A percentile compares a stretch with the other conserved stretches of the same genome.
Evolutionary conservation across 805 yeast species (phyloP).

Genomic region (Candida tallmaniae): DNA sequence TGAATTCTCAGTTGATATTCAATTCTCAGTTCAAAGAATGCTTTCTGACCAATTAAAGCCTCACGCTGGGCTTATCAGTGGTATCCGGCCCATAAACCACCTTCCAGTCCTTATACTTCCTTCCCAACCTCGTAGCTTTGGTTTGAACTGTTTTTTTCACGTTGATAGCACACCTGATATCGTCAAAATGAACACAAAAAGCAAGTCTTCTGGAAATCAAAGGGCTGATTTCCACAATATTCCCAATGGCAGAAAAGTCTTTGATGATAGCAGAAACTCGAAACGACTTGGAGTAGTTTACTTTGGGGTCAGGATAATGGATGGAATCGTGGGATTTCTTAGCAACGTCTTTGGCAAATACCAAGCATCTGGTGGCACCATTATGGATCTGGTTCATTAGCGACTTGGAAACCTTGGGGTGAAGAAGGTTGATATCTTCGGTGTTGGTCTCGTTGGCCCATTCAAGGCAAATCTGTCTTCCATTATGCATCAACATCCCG

Average conservation of each 20-base stretch:
- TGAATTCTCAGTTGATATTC: no score
- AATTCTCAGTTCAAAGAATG: no score
- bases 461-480: slow-evolving; percentile 40
- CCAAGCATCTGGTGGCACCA: slow-evolving; percentile 55
- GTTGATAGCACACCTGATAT: slow-evolving; percentile 53
- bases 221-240: slow-evolving; percentile 57
- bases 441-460: slow-evolving; percentile 39
- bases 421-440: slow-evolving; percentile 15
- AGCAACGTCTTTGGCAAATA: slow-evolving; percentile 28
- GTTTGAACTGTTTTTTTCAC: slow-evolving; percentile 47
- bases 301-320: slow-evolving; percentile 39
- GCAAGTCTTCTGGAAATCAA: slow-evolving; percentile 63
- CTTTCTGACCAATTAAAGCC: no score
- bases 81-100: slow-evolving; percentile 66
- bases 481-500: slow-evolving; percentile 58
- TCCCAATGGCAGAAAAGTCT: slow-evolving; percentile 57
- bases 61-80: slow-evolving; percentile 57
- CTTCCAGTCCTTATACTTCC: slow-evolving; percentile 56
- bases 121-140: slow-evolving; percentile 28
- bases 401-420: slow-evolving; percentile 19
- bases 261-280: slow-evolving; percentile 38
- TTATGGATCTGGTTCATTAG: slow-evolving; percentile 30
- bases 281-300: slow-evolving; percentile 40
- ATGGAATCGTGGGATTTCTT: slow-evolving; percentile 11
- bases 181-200: slow-evolving; percentile 55